Percentiles rank a stretch among this genome's conserved stretches.
Conservation (phyloP, 2,329 filamentous ascomycete genomes). For the Zalaria obscura region DNA sequence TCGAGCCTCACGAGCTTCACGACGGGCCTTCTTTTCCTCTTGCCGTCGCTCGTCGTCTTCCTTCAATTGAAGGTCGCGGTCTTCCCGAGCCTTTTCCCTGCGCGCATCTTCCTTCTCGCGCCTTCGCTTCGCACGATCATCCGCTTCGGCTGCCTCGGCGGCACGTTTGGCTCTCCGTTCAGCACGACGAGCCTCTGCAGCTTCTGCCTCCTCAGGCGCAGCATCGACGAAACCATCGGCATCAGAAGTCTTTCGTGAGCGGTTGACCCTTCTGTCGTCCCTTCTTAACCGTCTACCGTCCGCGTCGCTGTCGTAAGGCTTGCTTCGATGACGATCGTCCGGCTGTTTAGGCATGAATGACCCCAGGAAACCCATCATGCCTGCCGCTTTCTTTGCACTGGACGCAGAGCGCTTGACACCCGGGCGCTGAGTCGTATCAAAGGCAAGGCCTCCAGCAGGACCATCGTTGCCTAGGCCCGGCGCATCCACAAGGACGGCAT, state of each 20-base stretch:
- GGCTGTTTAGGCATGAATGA: conserved; percentile 20
- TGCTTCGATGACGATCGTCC: conserved; percentile 14
- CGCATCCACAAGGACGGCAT: conserved; percentile 26
- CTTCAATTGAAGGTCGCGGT: conserved; percentile 9
- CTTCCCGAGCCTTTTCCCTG: not conserved
- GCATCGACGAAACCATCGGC: conserved; percentile 12
- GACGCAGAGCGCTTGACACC: conserved; percentile 48
- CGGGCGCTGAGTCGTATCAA: conserved; percentile 33
- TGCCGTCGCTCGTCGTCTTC: conserved; percentile 23
- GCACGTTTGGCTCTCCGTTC: conserved; percentile 20
- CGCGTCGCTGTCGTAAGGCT: conserved; percentile 20
- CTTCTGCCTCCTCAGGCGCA: conserved; percentile 15
- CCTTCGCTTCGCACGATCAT: conserved; percentile 21
- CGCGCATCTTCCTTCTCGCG: conserved; percentile 22
- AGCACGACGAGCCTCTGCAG: conserved; percentile 18
- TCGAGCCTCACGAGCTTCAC: conserved; percentile 18
- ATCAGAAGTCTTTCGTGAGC: conserved; percentile 15
- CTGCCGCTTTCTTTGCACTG: conserved; percentile 38
- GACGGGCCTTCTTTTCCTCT: conserved; percentile 23
- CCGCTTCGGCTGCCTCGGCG: conserved; percentile 24
- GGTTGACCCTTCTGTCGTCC: conserved; percentile 19
- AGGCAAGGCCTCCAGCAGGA: conserved; percentile 36
- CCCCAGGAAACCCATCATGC: conserved; percentile 41
- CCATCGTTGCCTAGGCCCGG: conserved; percentile 21
- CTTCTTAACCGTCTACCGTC: conserved; percentile 19